Evolutionary conservation across 768 basidiomycete species (phyloP).

Genomic region (Auriscalpium orientale): DNA sequence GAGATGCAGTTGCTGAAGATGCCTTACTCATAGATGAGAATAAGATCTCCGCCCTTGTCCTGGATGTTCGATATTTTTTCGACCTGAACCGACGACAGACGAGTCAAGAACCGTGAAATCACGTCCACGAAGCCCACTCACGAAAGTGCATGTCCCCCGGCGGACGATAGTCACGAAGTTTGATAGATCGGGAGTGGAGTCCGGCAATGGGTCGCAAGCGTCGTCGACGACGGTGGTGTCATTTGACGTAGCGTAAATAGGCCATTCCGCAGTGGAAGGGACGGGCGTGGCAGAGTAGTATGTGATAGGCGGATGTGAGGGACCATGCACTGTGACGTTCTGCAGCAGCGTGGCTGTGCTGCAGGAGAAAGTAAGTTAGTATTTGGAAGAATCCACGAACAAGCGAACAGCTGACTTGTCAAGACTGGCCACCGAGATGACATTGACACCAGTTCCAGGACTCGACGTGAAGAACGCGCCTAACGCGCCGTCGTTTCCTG

Average conservation of each 20-base stretch:
- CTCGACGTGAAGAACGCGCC: constrained; percentile 56
- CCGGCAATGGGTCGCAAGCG: constrained; percentile 51
- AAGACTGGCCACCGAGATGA: constrained; percentile 48
- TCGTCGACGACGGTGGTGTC: constrained; percentile 46
- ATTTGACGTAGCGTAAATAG: constrained; percentile 53
- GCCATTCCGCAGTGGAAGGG: constrained; percentile 35
- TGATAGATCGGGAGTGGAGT: constrained; percentile 45
- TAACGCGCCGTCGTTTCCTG: constrained; percentile 43
- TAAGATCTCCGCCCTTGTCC: constrained; percentile 42
- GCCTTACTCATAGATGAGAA: constrained; percentile 51
- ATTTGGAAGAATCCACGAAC: not conserved
- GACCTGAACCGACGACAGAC: constrained; percentile 21
- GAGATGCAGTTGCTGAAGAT: not conserved
- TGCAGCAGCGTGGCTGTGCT: constrained; percentile 52
- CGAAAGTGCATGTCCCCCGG: constrained; percentile 51
- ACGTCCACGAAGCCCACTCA: constrained; percentile 10
- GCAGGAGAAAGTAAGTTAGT: not conserved
- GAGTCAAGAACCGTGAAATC: not conserved
- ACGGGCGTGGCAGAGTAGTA: constrained; percentile 49
- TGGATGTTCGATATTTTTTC: constrained; percentile 35
- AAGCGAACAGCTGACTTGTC: constrained; percentile 30
- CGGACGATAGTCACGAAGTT: constrained; percentile 47
- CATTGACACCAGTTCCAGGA: constrained; percentile 46
- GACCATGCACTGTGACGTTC: constrained; percentile 43
- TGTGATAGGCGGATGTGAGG: constrained; percentile 39